Evolutionary conservation across 495 filamentous ascomycete species (phyloP).

Genomic region (Penicillium maclennaniae): DNA sequence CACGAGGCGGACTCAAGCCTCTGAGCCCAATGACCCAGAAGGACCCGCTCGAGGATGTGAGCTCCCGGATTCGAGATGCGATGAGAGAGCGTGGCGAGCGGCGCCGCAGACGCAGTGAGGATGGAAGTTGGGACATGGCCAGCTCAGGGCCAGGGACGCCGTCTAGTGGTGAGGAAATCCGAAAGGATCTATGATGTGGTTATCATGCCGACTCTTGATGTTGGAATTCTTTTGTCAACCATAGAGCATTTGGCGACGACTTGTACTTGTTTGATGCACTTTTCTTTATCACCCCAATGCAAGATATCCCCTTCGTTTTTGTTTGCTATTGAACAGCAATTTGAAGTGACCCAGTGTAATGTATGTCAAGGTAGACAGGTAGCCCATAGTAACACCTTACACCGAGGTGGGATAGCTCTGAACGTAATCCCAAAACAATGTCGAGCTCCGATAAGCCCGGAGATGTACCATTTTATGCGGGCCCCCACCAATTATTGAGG

Average conservation of each 20-base stretch:
- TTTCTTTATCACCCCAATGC: constrained; percentile 19
- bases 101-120: constrained; percentile 62
- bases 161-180: constrained; percentile 37
- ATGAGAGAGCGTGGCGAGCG: constrained; percentile 82
- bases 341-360: not conserved
- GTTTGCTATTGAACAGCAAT: not conserved
- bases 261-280: constrained; percentile 14
- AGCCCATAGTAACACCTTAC: not conserved
- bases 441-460: not conserved
- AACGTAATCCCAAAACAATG: constrained; percentile 2
- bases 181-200: constrained; percentile 37
- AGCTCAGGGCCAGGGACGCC: constrained; percentile 44
- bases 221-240: not conserved
- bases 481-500: constrained; percentile 4
- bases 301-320: constrained; percentile 24
- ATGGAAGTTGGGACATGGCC: constrained; percentile 47
- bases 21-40: constrained; percentile 71
- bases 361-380: not conserved
- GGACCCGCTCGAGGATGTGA: constrained; percentile 76
- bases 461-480: not conserved
- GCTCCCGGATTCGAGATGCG: constrained; percentile 75
- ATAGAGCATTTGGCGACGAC: not conserved
- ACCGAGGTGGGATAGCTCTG: not conserved
- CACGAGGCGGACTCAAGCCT: constrained; percentile 62
- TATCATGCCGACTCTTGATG: constrained; percentile 2